A percentile compares a stretch with the other conserved stretches of the same genome.
phyloP scores from a whole-genome alignment of 352 stramenopile species.

The Globisporangium lucens region DNA sequence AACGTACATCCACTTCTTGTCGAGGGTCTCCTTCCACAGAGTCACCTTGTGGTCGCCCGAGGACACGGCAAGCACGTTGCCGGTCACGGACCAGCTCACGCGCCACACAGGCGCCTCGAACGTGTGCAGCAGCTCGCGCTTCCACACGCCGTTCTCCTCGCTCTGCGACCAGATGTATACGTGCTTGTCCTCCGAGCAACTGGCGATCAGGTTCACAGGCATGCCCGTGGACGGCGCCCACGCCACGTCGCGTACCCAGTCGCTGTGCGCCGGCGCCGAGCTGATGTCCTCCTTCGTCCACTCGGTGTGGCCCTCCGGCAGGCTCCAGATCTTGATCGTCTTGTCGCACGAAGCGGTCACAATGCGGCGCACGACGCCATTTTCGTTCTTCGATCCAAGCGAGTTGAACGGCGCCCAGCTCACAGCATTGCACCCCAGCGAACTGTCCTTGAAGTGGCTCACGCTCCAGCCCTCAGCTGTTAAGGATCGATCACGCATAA shows the following conservation, averaged over 20 bases:
- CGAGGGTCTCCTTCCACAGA: slow-evolving; percentile 97
- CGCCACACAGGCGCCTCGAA: slow-evolving; percentile 98
- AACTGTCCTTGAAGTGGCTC: slow-evolving; percentile 92
- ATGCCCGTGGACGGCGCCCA: slow-evolving; percentile 94
- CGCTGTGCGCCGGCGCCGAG: slow-evolving; percentile 83
- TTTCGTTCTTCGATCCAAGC: slow-evolving; percentile 43
- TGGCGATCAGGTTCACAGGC: slow-evolving; percentile 94
- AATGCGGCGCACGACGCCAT: slow-evolving; percentile 64
- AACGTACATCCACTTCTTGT: slow-evolving; percentile 95
- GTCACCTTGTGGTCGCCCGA: slow-evolving; percentile 96
- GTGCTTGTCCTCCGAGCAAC: slow-evolving; percentile 86
- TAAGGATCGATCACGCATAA: slow-evolving; percentile 20
- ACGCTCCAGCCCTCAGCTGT: slow-evolving; percentile 87
- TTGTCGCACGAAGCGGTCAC: slow-evolving; percentile 98
- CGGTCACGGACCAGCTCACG: slow-evolving; percentile 98
- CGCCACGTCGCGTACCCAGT: slow-evolving; percentile 97
- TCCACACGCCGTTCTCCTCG: slow-evolving; percentile 80
- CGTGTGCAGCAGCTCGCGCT: slow-evolving; percentile 89
- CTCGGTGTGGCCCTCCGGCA: slow-evolving; percentile 65
- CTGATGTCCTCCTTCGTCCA: slow-evolving; percentile 81
- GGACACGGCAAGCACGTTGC: slow-evolving; percentile 97
- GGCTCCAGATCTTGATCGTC: slow-evolving; percentile 95
- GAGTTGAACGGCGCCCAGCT: slow-evolving; percentile 94
- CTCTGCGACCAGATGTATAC: slow-evolving; percentile 96
- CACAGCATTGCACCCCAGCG: slow-evolving; percentile 96